Evolutionary conservation across 257 asterid species (phyloP).

Genomic region (Solanum bulbocastanum): DNA sequence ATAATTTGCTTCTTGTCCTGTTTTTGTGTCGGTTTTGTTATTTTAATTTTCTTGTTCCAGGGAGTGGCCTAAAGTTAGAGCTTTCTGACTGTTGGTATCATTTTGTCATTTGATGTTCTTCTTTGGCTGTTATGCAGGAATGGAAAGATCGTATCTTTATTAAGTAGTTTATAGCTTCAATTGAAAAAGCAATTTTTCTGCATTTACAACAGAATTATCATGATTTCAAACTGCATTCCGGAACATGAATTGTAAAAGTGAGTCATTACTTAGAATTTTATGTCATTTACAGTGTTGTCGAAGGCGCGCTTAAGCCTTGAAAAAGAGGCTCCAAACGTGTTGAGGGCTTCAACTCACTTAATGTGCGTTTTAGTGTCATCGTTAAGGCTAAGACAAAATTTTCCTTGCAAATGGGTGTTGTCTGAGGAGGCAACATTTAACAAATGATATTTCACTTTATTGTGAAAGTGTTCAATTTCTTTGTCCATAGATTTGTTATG

Average conservation of each 20-base stretch:
- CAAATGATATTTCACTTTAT: neutral
- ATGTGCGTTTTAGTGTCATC: neutral
- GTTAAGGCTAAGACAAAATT: neutral
- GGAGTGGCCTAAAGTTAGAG: neutral
- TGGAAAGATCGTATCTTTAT: neutral
- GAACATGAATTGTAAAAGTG: neutral
- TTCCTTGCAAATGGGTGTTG: neutral
- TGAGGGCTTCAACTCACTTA: neutral
- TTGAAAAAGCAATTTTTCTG: neutral
- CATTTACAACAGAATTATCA: neutral
- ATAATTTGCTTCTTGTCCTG: neutral
- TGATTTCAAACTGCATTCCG: neutral
- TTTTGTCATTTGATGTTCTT: neutral
- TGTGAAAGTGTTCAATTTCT: neutral
- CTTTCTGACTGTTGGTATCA: neutral
- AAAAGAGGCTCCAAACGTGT: neutral
- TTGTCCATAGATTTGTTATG: neutral
- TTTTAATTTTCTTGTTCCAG: neutral
- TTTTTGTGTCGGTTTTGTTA: neutral
- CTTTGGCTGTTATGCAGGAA: neutral
- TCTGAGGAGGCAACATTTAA: neutral
- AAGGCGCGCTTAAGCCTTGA: neutral
- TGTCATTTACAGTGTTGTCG: neutral
- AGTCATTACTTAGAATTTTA: neutral
- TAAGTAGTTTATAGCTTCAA: neutral